Evolutionary conservation across 345 rosid genomes (phyloP), one percentile per base, ranked within the genome.

Genomic region (Eucalyptus sp.): DNA sequence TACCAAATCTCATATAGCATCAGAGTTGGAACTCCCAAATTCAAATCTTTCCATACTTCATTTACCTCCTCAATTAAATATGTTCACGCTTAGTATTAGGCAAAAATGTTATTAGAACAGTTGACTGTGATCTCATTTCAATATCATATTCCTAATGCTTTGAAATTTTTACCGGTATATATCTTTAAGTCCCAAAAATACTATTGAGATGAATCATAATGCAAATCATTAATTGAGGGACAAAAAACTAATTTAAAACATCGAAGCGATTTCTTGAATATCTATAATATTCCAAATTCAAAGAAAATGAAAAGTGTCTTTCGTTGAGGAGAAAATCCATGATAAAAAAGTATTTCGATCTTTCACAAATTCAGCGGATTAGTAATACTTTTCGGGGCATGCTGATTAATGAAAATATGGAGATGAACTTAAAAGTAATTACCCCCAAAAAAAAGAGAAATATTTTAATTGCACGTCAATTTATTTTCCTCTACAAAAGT

Each of bases 1-100:
- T 1, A 52, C 1, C 58, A 52, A 52, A 52, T 52, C 7, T 7
- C 1, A 7, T 52, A 20, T 52, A 4, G 3, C 4, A 20, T 52
- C 0, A 2, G 2, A 52, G 5, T 52, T 52, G 0, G 2, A 52
- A 18, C 2, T 18, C 4, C 0, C 0, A 0, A 52, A 1, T 52
- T 52, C 58, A 52, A 52, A 52, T 52, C 1, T 52, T 52, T 52
- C 0, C 2, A 52, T 52, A 52, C 0, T 4, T 52, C 5, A 52
- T 52, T 18, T 52, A 52, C 5, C 10, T 7, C 0, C 0, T 52
- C 0, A 51, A 51, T 51, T 51, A 51, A 17, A 17, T 52, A 52
- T 52, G 10, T 20, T 52, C 0, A 52, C 0, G 0, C 2, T 52
- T 52, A 52, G 25, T 52, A 52, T 52, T 52, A 18, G 58, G 24